A percentile compares a stretch with the other conserved stretches of the same genome.
These are phyloP conservation scores for Elaeagnus macrophylla DNA, from an alignment of 306 rosid species.

Conservation along the genomic window DNA sequence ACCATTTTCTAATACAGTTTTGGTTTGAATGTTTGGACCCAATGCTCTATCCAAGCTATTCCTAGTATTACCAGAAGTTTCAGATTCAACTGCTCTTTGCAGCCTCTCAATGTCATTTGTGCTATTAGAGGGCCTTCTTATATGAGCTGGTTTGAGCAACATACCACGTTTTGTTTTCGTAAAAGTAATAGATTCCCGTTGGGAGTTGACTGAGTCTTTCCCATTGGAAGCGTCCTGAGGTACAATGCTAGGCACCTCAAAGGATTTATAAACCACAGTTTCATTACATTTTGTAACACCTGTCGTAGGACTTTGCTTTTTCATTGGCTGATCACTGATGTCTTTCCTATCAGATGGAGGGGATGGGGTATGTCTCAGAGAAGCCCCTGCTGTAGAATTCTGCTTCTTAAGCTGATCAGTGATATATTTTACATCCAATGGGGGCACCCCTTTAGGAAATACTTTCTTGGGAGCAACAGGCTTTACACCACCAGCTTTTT, in stretches of 20 bases:
- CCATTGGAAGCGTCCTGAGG: conserved; percentile 59
- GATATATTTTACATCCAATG: conserved; percentile 48
- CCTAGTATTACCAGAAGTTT: conserved; percentile 24
- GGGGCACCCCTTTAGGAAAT: conserved; percentile 30
- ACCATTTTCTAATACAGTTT: conserved; percentile 34
- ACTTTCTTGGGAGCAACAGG: conserved; percentile 46
- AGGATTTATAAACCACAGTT: conserved; percentile 33
- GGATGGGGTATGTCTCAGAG: too few species aligned
- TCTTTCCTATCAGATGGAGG: too few species aligned
- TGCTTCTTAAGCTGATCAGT: conserved; percentile 38
- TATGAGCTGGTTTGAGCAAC: conserved; percentile 82
- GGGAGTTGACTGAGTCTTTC: conserved; percentile 43
- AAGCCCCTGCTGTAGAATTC: conserved; percentile 33
- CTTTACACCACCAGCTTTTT: conserved; percentile 80
- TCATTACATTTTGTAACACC: conserved; percentile 42
- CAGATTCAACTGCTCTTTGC: conserved; percentile 35
- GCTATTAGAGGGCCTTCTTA: conserved; percentile 55
- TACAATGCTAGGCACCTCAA: conserved; percentile 41
- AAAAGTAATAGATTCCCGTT: conserved; percentile 52
- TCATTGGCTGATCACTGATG: too few species aligned
- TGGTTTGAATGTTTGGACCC: conserved; percentile 30
- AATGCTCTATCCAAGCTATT: conserved; percentile 31
- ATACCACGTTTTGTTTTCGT: conserved; percentile 82
- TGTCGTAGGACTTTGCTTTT: too few species aligned
- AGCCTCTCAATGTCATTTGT: conserved; percentile 53